phyloP scores from a whole-genome alignment of 331 rosid species.

The Rosa hybrid region DNA sequence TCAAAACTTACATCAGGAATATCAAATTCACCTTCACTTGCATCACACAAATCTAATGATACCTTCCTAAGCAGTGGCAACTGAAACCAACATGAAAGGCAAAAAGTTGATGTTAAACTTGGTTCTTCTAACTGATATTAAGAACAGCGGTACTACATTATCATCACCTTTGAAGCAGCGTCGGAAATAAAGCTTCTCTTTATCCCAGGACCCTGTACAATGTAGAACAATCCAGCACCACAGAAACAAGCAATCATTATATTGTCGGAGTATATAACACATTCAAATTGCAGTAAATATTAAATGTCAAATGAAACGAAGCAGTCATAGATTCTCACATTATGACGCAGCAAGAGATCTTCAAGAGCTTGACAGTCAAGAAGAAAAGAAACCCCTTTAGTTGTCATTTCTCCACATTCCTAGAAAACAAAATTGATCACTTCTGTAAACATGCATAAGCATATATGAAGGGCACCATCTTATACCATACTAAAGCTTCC shows the following conservation, averaged over 20 bases:
- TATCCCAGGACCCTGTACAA: conserved; percentile 68
- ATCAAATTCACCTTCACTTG: conserved; percentile 67
- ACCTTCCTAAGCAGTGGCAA: conserved; percentile 69
- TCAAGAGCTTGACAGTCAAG: conserved; percentile 74
- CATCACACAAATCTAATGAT: conserved; percentile 79
- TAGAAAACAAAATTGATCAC: conserved; percentile 32
- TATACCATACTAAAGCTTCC: conserved; percentile 7
- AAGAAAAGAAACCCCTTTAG: conserved; percentile 64
- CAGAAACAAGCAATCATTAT: conserved; percentile 10
- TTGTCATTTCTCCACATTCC: conserved; percentile 81
- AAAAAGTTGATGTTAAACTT: conserved; percentile 7
- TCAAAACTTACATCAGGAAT: conserved; percentile 61
- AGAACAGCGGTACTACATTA: background rate
- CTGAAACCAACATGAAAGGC: conserved; percentile 41
- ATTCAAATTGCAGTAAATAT: background rate
- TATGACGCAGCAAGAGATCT: conserved; percentile 80
- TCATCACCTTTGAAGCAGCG: conserved; percentile 61
- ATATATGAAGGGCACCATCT: conserved; percentile 1
- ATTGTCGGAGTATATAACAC: background rate
- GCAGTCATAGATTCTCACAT: conserved; percentile 45
- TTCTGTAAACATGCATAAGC: conserved; percentile 19
- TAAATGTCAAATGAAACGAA: background rate
- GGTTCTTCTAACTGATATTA: conserved; percentile 19
- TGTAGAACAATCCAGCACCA: conserved; percentile 10
- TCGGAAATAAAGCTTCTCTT: conserved; percentile 50